phyloP scores from a whole-genome alignment of 2,329 filamentous ascomycete species.

The Aureobasidium sp. region DNA sequence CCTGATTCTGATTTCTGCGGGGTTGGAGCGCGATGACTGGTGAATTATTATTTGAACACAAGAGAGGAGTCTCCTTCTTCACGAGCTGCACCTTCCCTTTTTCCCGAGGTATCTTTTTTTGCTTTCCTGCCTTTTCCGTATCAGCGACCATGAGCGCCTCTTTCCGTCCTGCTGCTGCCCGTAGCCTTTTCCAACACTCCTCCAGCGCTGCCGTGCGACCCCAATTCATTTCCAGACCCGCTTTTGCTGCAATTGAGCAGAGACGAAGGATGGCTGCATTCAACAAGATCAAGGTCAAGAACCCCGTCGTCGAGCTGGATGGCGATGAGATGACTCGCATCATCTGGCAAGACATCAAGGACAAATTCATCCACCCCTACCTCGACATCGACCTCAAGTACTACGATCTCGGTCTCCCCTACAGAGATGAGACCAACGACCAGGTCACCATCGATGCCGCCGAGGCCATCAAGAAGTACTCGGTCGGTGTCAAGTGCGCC shows the following conservation, averaged over 20 bases:
- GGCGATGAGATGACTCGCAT: constrained; percentile 94
- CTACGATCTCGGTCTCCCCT: constrained; percentile 60
- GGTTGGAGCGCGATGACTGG: constrained; percentile 8
- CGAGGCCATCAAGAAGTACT: constrained; percentile 98
- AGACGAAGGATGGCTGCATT: constrained; percentile 32
- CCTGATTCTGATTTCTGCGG: constrained; percentile 5
- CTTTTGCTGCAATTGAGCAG: constrained; percentile 21
- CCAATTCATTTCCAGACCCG: constrained; percentile 15
- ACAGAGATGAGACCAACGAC: constrained; percentile 93
- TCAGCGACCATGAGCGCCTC: constrained; percentile 12
- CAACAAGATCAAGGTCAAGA: constrained; percentile 98
- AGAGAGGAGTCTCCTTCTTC: neutral
- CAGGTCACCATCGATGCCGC: constrained; percentile 92
- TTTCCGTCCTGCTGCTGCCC: constrained; percentile 8
- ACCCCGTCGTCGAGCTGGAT: constrained; percentile 95
- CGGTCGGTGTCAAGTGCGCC: constrained; percentile 96
- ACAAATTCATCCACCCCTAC: constrained; percentile 95
- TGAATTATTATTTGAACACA: constrained; percentile 10
- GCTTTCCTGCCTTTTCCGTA: neutral
- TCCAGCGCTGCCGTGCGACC: constrained; percentile 13
- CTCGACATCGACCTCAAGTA: constrained; percentile 91
- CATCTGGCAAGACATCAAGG: constrained; percentile 99
- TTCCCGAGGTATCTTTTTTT: constrained; percentile 12
- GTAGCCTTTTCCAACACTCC: neutral
- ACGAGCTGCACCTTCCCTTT: constrained; percentile 5